Percentiles rank a stretch among this genome's conserved stretches.
These are phyloP conservation scores for Periglandula ipomoeae DNA, from an alignment of 2,329 filamentous ascomycete species.

Conservation along the genomic window DNA sequence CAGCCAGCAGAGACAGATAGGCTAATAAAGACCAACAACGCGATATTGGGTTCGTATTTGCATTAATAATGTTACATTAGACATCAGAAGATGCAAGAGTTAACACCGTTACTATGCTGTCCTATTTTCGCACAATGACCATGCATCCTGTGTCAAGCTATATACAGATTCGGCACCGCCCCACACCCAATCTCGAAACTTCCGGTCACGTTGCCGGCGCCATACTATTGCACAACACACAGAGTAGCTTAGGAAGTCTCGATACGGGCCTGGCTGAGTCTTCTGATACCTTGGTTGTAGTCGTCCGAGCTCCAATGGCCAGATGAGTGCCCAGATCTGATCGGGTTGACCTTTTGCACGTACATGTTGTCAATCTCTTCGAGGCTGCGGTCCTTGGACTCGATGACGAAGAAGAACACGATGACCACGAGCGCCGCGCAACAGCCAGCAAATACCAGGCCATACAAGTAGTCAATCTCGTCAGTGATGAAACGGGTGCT, in stretches of 20 bases:
- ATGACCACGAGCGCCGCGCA: constrained; percentile 52
- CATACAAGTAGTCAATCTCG: constrained; percentile 59
- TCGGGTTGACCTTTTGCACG: constrained; percentile 39
- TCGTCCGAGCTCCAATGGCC: constrained; percentile 15
- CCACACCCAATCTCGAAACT: not conserved
- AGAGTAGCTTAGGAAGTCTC: not conserved
- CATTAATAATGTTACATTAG: too few relatives aligned
- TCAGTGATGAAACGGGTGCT: constrained; percentile 64
- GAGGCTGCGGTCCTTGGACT: constrained; percentile 60
- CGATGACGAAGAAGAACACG: constrained; percentile 69
- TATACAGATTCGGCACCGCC: not conserved
- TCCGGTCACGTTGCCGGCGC: not conserved
- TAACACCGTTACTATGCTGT: too few relatives aligned
- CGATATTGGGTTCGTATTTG: too few relatives aligned
- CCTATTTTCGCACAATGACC: too few relatives aligned
- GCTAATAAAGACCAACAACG: too few relatives aligned
- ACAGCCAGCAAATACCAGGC: constrained; percentile 62
- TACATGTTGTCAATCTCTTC: constrained; percentile 79
- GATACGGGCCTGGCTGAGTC: constrained; percentile 2
- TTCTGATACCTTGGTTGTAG: constrained; percentile 4
- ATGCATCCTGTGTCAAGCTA: too few relatives aligned
- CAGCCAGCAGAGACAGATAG: too few relatives aligned
- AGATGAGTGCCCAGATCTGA: constrained; percentile 25
- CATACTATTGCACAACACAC: not conserved
- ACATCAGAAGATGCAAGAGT: too few relatives aligned